Percentiles rank a stretch among this genome's conserved stretches.
Conservation (phyloP, 257 asterid species). For the Orobanche coerulescens region DNA sequence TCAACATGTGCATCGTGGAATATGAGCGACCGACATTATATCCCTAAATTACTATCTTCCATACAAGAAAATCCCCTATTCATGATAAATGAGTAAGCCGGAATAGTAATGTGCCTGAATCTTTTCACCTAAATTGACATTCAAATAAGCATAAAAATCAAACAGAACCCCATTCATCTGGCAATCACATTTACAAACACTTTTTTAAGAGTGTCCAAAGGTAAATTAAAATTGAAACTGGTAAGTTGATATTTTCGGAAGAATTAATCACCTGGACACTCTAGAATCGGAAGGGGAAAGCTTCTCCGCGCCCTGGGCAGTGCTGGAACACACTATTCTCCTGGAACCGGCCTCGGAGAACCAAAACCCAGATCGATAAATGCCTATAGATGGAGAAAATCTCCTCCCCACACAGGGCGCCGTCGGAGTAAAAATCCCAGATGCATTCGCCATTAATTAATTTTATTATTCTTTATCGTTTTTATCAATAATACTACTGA, state of each 20-base stretch:
- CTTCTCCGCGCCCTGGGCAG: conserved; percentile 60
- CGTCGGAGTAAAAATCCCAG: conserved; percentile 49
- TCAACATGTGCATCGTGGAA: no score
- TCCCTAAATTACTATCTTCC: no score
- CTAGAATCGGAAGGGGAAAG: conserved; percentile 50
- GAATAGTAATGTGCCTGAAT: no score
- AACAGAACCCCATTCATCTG: conserved; percentile 4
- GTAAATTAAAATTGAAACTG: neutral
- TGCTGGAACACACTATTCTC: conserved; percentile 39
- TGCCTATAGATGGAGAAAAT: conserved; percentile 36
- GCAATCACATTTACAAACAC: neutral
- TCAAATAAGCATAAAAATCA: conserved; percentile 1
- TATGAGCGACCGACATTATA: no score
- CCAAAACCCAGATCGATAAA: conserved; percentile 51
- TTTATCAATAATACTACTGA: neutral
- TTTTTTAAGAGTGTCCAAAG: neutral
- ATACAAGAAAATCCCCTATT: no score
- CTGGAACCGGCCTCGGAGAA: conserved; percentile 34
- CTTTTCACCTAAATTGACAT: conserved; percentile 9
- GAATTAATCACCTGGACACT: conserved; percentile 44
- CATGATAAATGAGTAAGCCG: no score
- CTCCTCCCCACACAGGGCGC: conserved; percentile 35
- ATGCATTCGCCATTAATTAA: conserved; percentile 53
- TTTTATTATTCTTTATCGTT: neutral
- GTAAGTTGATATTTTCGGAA: conserved; percentile 1